Evolutionary conservation across 176 grass and related monocot species (phyloP), one percentile per base, ranked within the genome.

Genomic region (Aegilops speltoides): DNA sequence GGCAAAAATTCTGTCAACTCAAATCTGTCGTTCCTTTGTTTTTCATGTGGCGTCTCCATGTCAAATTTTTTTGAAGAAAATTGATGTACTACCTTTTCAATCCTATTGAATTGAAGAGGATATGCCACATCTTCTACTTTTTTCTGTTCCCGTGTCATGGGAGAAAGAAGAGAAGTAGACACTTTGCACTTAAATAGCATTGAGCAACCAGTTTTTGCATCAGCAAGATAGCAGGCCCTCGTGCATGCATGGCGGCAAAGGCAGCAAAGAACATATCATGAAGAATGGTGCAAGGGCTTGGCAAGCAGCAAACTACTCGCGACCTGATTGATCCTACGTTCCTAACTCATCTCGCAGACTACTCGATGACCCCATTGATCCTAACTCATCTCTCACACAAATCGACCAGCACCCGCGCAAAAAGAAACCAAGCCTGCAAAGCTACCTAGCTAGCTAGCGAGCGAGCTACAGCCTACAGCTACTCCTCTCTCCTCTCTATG

Each of bases 401-500:
- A 63, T 63, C n/a, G 10, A 63, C 2, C 56, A 59, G 20, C 73
- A 77, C 38, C 41, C 24, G 71, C 68, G 34, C 71, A 75, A 54
- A 46, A 46, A 46, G 24, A 76, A 77, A 77, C 10, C 46, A 77
- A 77, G 31, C 26, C 45, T 63, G 19, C 50, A 54, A 54, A 54
- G 50, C 60, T 63, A 24, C n/a, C 60, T 63, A 63, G 60, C 60
- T 63, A 63, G 22, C 45, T 76, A 76, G 73, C 73, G 26, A 76
- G 72, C 72, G 41, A 50, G 41, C 41, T 43, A 43, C 41, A 43
- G 43, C 73, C 41, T 43, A 43, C 41, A 43, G 43, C 73, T 54
- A 76, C 73, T 76, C 45, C 25, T 76, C 73, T 76, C 73, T 50
- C 65, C 29, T 77, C 74, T 77, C 74, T 56, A 57, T 77, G 46